These are phyloP conservation scores for Salix arbutifolia DNA, from an alignment of 345 rosid genomes.

Conservation along the genomic window DNA sequence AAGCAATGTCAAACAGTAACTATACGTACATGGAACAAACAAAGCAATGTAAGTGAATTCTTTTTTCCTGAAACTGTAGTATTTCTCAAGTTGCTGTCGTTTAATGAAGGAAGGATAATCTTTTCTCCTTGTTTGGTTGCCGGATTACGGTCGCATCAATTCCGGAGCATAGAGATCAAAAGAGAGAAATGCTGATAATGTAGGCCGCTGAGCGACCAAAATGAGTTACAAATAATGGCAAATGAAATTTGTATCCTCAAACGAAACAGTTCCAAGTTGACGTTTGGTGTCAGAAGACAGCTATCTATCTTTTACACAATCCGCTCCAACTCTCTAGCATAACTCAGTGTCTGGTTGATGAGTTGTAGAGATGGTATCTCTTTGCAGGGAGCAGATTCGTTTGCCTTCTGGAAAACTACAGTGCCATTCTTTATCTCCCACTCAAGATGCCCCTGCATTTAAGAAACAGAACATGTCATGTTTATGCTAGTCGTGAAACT, in stretches of 20 bases:
- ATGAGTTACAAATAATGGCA: background rate
- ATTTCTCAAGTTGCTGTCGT: background rate
- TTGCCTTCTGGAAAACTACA: conserved; percentile 85
- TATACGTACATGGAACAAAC: background rate
- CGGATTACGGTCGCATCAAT: background rate
- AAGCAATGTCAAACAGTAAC: too few relatives aligned
- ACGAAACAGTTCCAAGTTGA: background rate
- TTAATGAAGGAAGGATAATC: background rate
- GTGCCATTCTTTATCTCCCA: conserved; percentile 80
- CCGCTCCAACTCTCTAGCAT: conserved; percentile 96
- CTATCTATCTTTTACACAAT: conserved; percentile 49
- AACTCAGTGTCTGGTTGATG: conserved; percentile 94
- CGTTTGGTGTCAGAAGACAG: background rate
- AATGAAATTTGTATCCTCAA: conserved; percentile 2
- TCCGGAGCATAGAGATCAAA: background rate
- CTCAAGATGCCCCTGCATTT: conserved; percentile 79
- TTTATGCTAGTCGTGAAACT: background rate
- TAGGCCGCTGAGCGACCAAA: background rate
- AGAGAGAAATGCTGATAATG: background rate
- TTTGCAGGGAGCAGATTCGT: conserved; percentile 84
- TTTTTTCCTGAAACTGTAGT: background rate
- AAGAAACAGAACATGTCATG: background rate
- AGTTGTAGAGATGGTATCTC: conserved; percentile 96
- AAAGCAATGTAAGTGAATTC: background rate
- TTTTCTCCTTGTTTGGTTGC: background rate